These are phyloP conservation scores for Corymbia citriodora DNA, from an alignment of 441 rosid species.

Conservation along the genomic window DNA sequence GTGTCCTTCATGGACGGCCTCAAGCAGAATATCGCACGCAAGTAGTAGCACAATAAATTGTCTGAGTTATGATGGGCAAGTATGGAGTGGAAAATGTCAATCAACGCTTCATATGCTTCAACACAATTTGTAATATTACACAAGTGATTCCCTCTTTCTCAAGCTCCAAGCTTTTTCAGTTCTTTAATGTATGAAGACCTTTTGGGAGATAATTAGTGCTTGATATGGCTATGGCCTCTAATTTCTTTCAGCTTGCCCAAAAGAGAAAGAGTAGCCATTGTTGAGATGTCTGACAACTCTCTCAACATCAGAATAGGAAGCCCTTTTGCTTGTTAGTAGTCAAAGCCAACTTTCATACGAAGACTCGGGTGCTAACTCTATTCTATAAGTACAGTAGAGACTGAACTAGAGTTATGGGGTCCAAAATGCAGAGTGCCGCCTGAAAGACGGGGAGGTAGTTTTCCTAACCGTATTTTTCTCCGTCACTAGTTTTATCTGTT, in stretches of 20 bases:
- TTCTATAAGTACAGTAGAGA: not conserved
- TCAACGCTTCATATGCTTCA: conserved; percentile 81
- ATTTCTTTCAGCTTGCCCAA: not conserved
- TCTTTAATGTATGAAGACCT: not conserved
- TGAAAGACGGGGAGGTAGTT: not conserved
- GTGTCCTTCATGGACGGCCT: no score
- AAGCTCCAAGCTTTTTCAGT: not conserved
- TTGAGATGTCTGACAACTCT: not conserved
- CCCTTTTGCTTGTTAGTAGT: not conserved
- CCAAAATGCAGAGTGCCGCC: not conserved
- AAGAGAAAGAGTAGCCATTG: not conserved
- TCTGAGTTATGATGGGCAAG: conserved; percentile 53
- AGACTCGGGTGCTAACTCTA: not conserved
- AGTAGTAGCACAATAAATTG: no score
- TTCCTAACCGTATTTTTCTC: not conserved
- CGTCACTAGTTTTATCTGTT: not conserved
- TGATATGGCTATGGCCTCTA: not conserved
- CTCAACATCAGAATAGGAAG: not conserved
- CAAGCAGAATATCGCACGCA: no score
- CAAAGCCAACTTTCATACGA: not conserved
- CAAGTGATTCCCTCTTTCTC: conserved; percentile 42
- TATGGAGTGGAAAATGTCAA: conserved; percentile 71
- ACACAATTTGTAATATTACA: conserved; percentile 90
- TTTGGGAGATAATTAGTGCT: not conserved
- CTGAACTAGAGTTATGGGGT: not conserved